A percentile compares a stretch with the other conserved stretches of the same genome.
Conservation (phyloP, 176 grass and related monocot species). For the Oryza punctata region DNA sequence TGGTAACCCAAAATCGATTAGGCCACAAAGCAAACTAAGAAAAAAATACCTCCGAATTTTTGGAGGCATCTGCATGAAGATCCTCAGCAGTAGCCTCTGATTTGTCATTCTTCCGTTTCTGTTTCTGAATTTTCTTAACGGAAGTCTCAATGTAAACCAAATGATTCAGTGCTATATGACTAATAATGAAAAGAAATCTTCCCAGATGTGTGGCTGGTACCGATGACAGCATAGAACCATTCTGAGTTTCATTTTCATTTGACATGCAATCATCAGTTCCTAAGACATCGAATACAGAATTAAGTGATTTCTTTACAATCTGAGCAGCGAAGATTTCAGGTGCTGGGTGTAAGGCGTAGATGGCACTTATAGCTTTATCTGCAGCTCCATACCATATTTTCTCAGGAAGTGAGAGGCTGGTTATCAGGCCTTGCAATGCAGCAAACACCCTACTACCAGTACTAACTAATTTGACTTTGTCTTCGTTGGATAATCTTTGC, state of each 20-base stretch:
- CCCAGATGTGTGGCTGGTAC: constrained; percentile 67
- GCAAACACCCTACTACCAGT: constrained; percentile 61
- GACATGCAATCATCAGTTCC: constrained; percentile 44
- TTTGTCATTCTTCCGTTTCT: constrained; percentile 75
- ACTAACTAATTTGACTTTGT: constrained; percentile 74
- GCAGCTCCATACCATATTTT: constrained; percentile 90
- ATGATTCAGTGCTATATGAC: constrained; percentile 89
- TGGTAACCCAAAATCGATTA: not conserved
- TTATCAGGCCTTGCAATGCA: constrained; percentile 65
- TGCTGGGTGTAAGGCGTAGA: constrained; percentile 74
- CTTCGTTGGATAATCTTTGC: constrained; percentile 88
- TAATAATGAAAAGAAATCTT: constrained; percentile 87
- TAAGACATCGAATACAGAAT: constrained; percentile 55
- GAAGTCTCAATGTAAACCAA: constrained; percentile 91
- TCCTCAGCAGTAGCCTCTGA: constrained; percentile 40
- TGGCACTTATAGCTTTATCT: constrained; percentile 81
- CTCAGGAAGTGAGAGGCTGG: constrained; percentile 69
- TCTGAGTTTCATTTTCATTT: constrained; percentile 39
- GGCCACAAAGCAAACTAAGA: constrained; percentile 5
- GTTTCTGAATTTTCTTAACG: constrained; percentile 81
- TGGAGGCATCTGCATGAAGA: constrained; percentile 29
- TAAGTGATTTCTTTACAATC: constrained; percentile 74
- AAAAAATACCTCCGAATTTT: constrained; percentile 65
- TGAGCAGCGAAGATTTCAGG: constrained; percentile 82
- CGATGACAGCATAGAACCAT: constrained; percentile 41